Evolutionary conservation across 768 basidiomycete species (phyloP).

Genomic region (Collybia sp.): DNA sequence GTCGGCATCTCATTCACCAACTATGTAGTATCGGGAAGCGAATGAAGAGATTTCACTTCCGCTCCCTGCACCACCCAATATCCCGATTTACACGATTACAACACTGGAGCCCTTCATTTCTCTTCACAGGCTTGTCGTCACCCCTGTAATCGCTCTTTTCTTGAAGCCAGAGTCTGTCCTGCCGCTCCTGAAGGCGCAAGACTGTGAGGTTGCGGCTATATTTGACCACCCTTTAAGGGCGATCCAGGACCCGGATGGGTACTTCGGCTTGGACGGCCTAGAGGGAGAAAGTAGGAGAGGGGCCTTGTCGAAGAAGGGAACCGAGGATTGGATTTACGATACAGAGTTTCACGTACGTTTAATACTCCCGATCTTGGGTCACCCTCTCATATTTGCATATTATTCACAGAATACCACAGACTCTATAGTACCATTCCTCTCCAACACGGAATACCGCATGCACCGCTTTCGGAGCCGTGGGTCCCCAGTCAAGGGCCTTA

Average conservation of each 20-base stretch:
- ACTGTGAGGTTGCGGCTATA: constrained; percentile 71
- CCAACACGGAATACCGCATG: constrained; percentile 62
- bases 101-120: constrained; percentile 66
- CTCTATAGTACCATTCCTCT: constrained; percentile 38
- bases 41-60: constrained; percentile 80
- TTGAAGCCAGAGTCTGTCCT: constrained; percentile 46
- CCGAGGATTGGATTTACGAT: constrained; percentile 79
- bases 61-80: constrained; percentile 36
- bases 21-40: constrained; percentile 70
- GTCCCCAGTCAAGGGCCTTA: constrained; percentile 82
- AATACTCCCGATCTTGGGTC: not conserved
- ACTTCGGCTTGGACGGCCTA: constrained; percentile 4
- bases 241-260: constrained; percentile 55
- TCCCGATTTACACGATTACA: constrained; percentile 49
- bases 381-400: not conserved
- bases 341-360: constrained; percentile 62
- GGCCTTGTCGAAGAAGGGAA: constrained; percentile 51
- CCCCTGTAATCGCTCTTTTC: constrained; percentile 73
- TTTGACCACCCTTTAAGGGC: constrained; percentile 80
- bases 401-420: constrained; percentile 52
- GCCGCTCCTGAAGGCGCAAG: constrained; percentile 44
- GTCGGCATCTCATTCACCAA: not conserved
- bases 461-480: constrained; percentile 77
- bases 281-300: constrained; percentile 16
- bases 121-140: constrained; percentile 64